A percentile compares a stretch with the other conserved stretches of the same genome.
These are phyloP conservation scores for Catunica adiposa DNA, from an alignment of 2,329 filamentous ascomycete genomes.

Conservation along the genomic window DNA sequence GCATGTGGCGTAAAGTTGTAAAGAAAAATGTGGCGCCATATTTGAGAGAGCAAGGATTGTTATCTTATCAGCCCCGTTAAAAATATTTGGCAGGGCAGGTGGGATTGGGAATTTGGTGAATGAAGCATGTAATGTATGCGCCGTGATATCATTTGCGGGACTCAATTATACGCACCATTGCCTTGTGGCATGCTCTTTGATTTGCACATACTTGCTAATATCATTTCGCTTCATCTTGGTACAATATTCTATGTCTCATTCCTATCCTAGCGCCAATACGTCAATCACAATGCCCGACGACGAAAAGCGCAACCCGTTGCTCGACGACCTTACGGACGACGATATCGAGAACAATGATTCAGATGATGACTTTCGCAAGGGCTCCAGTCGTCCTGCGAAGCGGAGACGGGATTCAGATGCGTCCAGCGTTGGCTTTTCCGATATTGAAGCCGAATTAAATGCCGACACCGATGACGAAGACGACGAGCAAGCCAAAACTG, in stretches of 20 bases:
- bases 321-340: constrained; percentile 31
- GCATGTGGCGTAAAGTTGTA: no score
- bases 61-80: no score
- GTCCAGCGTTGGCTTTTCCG: constrained; percentile 16
- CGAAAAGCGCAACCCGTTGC: constrained; percentile 13
- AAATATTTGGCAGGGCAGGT: no score
- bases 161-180: background rate
- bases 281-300: constrained; percentile 17
- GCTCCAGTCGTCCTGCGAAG: constrained; percentile 44
- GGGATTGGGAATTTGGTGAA: background rate
- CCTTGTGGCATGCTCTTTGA: background rate
- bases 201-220: no score
- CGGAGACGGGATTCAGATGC: constrained; percentile 37
- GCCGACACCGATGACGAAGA: constrained; percentile 21
- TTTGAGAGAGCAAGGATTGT: no score
- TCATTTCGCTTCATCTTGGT: no score
- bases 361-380: constrained; percentile 51
- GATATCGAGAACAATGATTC: constrained; percentile 47
- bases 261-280: background rate
- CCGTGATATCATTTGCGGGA: background rate
- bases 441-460: constrained; percentile 24
- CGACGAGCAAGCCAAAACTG: constrained; percentile 8
- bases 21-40: no score
- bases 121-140: background rate
- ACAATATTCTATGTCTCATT: no score